Evolutionary conservation across 306 rosid species (phyloP).

Genomic region (Pachyrhizus erosus): DNA sequence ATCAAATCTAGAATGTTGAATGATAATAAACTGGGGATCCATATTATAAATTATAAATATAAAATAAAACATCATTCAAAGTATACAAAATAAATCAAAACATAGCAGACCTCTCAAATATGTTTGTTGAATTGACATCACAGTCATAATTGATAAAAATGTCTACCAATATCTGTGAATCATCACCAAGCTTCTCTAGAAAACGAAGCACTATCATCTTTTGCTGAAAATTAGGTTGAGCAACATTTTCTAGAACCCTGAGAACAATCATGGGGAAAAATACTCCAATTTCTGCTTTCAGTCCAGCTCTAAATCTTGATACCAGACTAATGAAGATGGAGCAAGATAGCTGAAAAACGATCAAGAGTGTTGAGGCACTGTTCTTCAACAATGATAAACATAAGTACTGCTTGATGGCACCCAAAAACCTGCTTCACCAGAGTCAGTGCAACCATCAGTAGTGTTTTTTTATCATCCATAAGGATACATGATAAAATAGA

Average conservation of each 20-base stretch:
- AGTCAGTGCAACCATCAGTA: conserved; percentile 48
- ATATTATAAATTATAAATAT: conserved; percentile 10
- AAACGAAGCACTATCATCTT: conserved; percentile 98
- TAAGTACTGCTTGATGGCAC: conserved; percentile 97
- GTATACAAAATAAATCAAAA: conserved; percentile 34
- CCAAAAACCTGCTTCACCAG: conserved; percentile 89
- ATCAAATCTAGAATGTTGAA: conserved; percentile 23
- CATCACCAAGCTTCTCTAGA: conserved; percentile 92
- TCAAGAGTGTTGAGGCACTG: conserved; percentile 96
- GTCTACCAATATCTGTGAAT: conserved; percentile 97
- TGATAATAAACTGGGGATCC: conserved; percentile 41
- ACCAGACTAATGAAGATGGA: conserved; percentile 98
- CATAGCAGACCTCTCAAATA: conserved; percentile 88
- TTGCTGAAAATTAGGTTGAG: conserved; percentile 98
- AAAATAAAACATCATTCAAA: conserved; percentile 18
- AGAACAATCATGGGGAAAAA: conserved; percentile 99
- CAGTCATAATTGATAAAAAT: conserved; percentile 97
- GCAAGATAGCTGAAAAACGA: conserved; percentile 95
- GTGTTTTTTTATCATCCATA: conserved; percentile 30
- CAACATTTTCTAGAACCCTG: conserved; percentile 96
- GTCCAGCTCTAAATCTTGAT: conserved; percentile 97
- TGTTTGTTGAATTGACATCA: conserved; percentile 99
- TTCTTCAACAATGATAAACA: conserved; percentile 97
- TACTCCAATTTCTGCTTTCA: conserved; percentile 98
- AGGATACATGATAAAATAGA: conserved; percentile 29